These are phyloP conservation scores for Limnomonas spitsbergensis DNA, from an alignment of 139 green algal species.

Conservation along the genomic window DNA sequence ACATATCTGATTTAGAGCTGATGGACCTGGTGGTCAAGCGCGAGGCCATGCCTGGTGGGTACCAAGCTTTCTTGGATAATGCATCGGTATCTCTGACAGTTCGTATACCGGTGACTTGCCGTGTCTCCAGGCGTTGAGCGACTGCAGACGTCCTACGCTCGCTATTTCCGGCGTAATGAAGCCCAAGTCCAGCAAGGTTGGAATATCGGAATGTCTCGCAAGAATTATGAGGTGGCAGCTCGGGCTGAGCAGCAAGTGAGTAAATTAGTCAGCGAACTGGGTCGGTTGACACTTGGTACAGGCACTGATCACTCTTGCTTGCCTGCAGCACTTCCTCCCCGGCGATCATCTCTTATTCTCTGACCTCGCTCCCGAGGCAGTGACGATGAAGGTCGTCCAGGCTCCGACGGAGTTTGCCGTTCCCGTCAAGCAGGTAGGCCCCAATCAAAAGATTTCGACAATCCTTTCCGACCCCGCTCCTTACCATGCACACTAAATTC, in stretches of 20 bases:
- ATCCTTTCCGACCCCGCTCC: neutral
- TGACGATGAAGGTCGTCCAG: conserved; percentile 51
- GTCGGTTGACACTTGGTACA: conserved; percentile 30
- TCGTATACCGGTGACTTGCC: neutral
- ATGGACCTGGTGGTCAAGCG: neutral
- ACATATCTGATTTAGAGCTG: neutral
- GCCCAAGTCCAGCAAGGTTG: conserved; percentile 24
- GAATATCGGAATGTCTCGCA: neutral
- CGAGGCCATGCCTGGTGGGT: neutral
- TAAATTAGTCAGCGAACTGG: conserved; percentile 36
- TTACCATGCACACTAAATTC: neutral
- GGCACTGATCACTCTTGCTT: neutral
- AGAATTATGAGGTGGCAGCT: neutral
- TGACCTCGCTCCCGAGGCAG: conserved; percentile 24
- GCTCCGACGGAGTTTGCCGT: conserved; percentile 61
- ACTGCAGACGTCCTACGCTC: conserved; percentile 51
- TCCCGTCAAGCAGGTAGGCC: conserved; percentile 58
- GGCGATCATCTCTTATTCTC: conserved; percentile 35
- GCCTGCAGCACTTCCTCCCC: conserved; percentile 12
- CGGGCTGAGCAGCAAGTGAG: neutral
- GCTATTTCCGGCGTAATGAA: conserved; percentile 41
- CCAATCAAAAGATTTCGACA: neutral
- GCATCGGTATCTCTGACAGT: neutral
- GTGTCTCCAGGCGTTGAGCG: conserved; percentile 48
- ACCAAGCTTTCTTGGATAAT: neutral